phyloP scores from a whole-genome alignment of 768 basidiomycete species.

The Russula virescens region DNA sequence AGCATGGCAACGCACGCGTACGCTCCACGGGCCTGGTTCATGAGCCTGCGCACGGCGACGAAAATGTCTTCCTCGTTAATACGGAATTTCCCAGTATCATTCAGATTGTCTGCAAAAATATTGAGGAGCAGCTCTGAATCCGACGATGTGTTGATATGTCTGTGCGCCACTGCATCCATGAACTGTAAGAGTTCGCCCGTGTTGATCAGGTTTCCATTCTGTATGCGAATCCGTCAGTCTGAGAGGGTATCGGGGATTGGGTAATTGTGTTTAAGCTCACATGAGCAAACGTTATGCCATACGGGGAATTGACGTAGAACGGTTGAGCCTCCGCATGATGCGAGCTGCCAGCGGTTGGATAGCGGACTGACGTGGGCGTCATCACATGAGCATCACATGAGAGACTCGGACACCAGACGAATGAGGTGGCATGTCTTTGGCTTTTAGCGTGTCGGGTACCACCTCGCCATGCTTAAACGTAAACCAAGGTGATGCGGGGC shows the following conservation, averaged over 20 bases:
- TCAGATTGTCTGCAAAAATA: constrained; percentile 95
- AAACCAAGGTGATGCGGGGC: no score
- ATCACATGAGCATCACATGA: constrained; percentile 4
- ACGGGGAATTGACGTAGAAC: constrained; percentile 99
- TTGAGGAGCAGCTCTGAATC: constrained; percentile 97
- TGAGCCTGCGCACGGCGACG: constrained; percentile 84
- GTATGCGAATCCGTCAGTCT: background rate
- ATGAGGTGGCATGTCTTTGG: background rate
- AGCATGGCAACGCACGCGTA: constrained; percentile 99
- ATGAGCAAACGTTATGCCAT: constrained; percentile 97
- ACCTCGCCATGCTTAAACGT: no score
- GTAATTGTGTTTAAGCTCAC: constrained; percentile 39
- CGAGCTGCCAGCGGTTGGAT: constrained; percentile 96
- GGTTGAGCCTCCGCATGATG: constrained; percentile 97
- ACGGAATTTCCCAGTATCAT: constrained; percentile 97
- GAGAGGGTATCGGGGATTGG: no score
- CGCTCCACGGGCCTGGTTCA: constrained; percentile 83
- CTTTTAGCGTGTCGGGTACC: no score
- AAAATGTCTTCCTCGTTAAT: constrained; percentile 99
- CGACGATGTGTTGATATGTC: constrained; percentile 98
- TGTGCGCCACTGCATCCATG: constrained; percentile 93
- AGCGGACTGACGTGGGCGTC: constrained; percentile 58
- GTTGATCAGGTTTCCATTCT: constrained; percentile 99
- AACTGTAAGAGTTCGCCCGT: constrained; percentile 79
- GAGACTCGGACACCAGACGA: background rate